Conservation (phyloP, 192 early-diverging fungal genomes). For the Backusella mclennaniae region DNA sequence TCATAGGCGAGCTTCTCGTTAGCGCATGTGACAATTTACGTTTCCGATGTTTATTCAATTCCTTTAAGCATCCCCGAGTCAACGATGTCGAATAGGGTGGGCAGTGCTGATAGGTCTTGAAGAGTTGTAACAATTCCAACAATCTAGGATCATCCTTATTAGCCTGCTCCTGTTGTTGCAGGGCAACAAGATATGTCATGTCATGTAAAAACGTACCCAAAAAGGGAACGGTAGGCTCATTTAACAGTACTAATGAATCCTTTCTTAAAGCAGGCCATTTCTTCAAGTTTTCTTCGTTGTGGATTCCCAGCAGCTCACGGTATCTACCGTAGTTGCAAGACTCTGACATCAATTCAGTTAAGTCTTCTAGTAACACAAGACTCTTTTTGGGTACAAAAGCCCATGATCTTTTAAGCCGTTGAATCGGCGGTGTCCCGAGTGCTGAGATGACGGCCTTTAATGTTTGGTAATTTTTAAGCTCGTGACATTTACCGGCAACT, state of each 20-base stretch:
- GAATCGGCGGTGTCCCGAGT: constrained; percentile 63
- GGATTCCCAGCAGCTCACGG: constrained; percentile 38
- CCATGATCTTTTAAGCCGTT: constrained; percentile 71
- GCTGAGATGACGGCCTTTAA: constrained; percentile 65
- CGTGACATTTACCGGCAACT: constrained; percentile 52
- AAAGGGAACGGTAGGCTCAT: constrained; percentile 67
- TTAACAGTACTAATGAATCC: neutral
- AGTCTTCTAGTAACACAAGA: constrained; percentile 45
- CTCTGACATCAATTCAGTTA: constrained; percentile 62
- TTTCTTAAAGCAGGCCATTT: neutral
- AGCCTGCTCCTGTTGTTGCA: constrained; percentile 19
- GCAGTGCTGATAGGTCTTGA: constrained; percentile 52
- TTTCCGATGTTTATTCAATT: constrained; percentile 43
- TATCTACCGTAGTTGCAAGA: constrained; percentile 65
- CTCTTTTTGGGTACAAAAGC: constrained; percentile 60
- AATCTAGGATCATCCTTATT: constrained; percentile 46
- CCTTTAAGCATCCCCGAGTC: constrained; percentile 42
- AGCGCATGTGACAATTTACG: constrained; percentile 45
- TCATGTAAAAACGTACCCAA: constrained; percentile 76
- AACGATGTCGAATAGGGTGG: constrained; percentile 48
- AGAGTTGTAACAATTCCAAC: constrained; percentile 53
- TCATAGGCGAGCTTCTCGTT: constrained; percentile 42
- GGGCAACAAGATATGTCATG: constrained; percentile 65
- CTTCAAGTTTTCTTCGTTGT: neutral
- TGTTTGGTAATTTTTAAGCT: constrained; percentile 64